phyloP scores from a whole-genome alignment of 768 basidiomycete species.

The Boletus insuetus region DNA sequence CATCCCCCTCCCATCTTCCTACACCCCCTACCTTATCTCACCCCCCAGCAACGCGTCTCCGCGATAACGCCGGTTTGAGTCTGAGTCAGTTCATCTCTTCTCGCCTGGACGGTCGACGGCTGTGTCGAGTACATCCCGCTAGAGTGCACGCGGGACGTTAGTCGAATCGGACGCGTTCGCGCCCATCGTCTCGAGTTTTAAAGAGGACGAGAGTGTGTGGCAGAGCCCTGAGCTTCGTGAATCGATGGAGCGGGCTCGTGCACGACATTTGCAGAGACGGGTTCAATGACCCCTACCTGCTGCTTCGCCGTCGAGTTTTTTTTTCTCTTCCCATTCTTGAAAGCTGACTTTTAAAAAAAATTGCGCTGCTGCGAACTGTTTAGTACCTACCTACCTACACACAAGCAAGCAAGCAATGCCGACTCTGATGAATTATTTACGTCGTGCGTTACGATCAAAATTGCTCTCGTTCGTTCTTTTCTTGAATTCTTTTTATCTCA shows the following conservation, averaged over 20 bases:
- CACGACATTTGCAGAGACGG: slow-evolving; percentile 24
- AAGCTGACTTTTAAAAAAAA: background rate
- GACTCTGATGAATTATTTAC: background rate
- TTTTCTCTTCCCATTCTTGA: no score
- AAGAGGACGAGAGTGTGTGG: slow-evolving; percentile 51
- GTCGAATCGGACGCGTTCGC: slow-evolving; percentile 33
- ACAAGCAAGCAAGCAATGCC: background rate
- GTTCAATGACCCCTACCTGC: slow-evolving; percentile 9
- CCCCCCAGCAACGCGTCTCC: slow-evolving; percentile 35
- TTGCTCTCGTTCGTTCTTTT: background rate
- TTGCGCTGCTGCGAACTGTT: background rate
- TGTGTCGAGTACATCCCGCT: slow-evolving; percentile 15
- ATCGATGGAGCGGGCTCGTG: slow-evolving; percentile 69
- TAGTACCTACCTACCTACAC: background rate
- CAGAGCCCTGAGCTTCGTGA: slow-evolving; percentile 66
- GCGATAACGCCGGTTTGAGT: slow-evolving; percentile 31
- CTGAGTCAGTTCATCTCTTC: slow-evolving; percentile 19
- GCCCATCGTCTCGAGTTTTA: slow-evolving; percentile 23
- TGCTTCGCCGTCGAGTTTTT: no score
- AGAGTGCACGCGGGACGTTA: slow-evolving; percentile 12
- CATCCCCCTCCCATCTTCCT: slow-evolving; percentile 30
- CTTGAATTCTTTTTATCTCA: background rate
- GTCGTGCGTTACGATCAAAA: background rate
- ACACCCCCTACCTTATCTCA: slow-evolving; percentile 24
- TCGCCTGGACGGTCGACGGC: slow-evolving; percentile 23